phyloP scores from a whole-genome alignment of 2,329 filamentous ascomycete species.

The Epichloe glyceriae region DNA sequence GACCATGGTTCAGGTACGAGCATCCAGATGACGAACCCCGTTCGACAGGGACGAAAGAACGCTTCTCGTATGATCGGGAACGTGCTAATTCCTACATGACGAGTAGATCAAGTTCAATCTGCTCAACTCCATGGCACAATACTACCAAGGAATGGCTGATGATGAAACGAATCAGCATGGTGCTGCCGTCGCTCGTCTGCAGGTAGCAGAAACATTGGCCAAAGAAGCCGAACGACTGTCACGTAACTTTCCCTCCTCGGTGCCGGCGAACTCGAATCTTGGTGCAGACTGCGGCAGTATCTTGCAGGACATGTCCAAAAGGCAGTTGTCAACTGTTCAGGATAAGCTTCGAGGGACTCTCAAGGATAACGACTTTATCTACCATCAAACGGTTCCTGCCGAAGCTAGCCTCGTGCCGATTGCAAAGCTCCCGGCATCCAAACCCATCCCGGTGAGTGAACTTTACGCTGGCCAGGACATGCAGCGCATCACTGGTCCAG shows the following conservation, averaged over 20 bases:
- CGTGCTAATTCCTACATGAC: not conserved
- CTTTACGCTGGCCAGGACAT: slow-evolving; percentile 96
- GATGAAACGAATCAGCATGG: slow-evolving; percentile 82
- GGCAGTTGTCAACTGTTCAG: slow-evolving; percentile 68
- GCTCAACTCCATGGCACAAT: slow-evolving; percentile 77
- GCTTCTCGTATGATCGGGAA: not conserved
- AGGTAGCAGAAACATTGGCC: slow-evolving; percentile 64
- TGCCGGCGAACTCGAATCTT: slow-evolving; percentile 72
- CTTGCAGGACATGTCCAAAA: slow-evolving; percentile 70
- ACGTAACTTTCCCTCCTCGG: slow-evolving; percentile 65
- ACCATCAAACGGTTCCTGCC: slow-evolving; percentile 81
- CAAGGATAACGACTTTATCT: slow-evolving; percentile 98
- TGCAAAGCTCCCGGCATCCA: slow-evolving; percentile 84
- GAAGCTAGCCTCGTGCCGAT: slow-evolving; percentile 73
- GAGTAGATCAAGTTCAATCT: slow-evolving; percentile 62
- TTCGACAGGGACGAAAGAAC: not conserved
- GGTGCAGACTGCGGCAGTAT: slow-evolving; percentile 62
- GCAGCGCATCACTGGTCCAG: slow-evolving; percentile 88
- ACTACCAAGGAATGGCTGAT: slow-evolving; percentile 85
- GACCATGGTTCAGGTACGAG: slow-evolving; percentile 58
- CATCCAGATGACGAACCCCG: not conserved
- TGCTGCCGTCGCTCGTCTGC: slow-evolving; percentile 67
- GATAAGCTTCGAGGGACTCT: slow-evolving; percentile 63
- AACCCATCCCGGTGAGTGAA: slow-evolving; percentile 93
- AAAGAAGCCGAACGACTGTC: slow-evolving; percentile 68